Evolutionary conservation across 352 stramenopile species (phyloP), one percentile per base, ranked within the genome.

Genomic region (Phytophthora parvispora): DNA sequence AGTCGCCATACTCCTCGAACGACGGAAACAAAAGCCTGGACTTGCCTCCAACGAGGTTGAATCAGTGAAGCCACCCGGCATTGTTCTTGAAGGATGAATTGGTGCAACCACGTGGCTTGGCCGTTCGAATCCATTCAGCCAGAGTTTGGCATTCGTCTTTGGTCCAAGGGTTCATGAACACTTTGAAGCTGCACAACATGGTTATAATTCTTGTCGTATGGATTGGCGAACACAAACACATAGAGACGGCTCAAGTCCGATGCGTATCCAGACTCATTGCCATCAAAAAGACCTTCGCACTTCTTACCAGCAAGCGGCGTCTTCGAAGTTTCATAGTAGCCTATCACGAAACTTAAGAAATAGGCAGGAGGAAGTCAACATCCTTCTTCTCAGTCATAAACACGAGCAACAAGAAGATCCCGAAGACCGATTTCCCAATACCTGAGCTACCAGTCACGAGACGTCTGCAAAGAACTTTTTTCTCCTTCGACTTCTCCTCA

Each of bases 101-200:
- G 0, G 34, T 40, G 18, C 12, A 40, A n/a, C 34, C 12, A 18
- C 34, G 34, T 55, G 20, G 71, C 55, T 67, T 65, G 56, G 12
- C 67, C 53, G 9, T 69, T 32, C 43, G 50, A 43, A 71, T 64
- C 22, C 24, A 12, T 5, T 75, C 42, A 42, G 55, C 70, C 20
- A 75, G 63, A 8, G 12, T 22, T 22, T 69, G 42, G 27, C 71
- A 73, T 56, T 78, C 71, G 15, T 2, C 43, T 66, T 56, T 75
- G 27, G 50, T 75, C 71, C 71, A 75, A 63, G 66, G 65, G 73
- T 75, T 69, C 71, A 78, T 73, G 43, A 62, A 72, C 48, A 78
- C 60, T 22, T 60, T 68, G 47, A 69, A 58, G 48, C 66, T 78
- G 75, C 22, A 57, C 60, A 66, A 78, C 72, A 0, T 69, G 13